Base-by-base conservation (phyloP, 1,139 yeast species). In the Saccharomycopsis hybrid region DNA sequence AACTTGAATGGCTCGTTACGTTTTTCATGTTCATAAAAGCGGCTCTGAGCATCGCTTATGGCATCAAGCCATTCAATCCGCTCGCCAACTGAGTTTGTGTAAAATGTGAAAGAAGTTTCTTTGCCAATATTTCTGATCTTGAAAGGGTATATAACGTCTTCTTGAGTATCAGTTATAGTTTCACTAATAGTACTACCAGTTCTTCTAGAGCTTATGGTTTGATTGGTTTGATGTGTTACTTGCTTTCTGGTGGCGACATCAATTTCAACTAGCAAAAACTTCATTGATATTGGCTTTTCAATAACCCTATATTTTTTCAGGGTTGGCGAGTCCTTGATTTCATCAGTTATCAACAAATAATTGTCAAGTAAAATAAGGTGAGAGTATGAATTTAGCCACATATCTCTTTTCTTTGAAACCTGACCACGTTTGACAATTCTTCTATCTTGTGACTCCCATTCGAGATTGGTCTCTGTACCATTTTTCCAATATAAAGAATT, bases 331-430 rank as follows among this genome's bases (percentile, higher is more conserved):
- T 59, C 64, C 31, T 56, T 56, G 28, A 55, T 53, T 42, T 55
- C 56, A 31, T 86, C 94, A 2, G 92, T 80, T 5, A 88, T 73
- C 28, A 88, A 67, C 44, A 88, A 65, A 58, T 73, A 86, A 59
- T 88, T 85, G 60, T 88, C 96, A 50, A 88, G 67, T 39, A 87
- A 65, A 30, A 87, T 78, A 37, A 85, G 59, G 58, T 80, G 85
- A 1, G 72, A 71, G 55, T 64, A 71, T 48, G 77, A 71, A 51
- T 72, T 81, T 51, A 76, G 71, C 71, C 73, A 81, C 68, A 70
- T 67, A 49, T 80, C 86, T 37, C 89, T 82, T 57, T 82, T 79
- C 51, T 86, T 71, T 4, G 71, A 61, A 27, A 84, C 74, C 44
- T 76, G 78, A 1, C 92, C 94, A 27, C 84, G 70, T 57, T 72